Base-by-base conservation (phyloP, 2,329 filamentous ascomycete genomes). In the Botrytis porri region DNA sequence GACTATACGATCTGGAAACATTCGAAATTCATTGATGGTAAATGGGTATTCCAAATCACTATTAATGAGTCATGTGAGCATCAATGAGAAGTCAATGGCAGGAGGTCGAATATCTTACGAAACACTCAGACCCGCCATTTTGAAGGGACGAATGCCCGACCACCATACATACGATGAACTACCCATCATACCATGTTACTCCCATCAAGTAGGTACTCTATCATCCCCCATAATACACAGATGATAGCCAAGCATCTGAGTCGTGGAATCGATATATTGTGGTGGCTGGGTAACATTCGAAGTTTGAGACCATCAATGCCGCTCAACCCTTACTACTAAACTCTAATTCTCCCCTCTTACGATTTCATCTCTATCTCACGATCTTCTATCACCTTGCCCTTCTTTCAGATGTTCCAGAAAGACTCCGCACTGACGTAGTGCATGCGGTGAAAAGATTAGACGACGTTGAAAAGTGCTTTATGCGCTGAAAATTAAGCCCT, bases 21-120 rank as follows among this genome's bases (percentile, higher is more conserved):
- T 79, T 80, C 57, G 73, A 77, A 22, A 77, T 80, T n/a, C 73
- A 75, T 71, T 80, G 72, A 78, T 54, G 29, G 22, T 7, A 22
- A 25, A 12, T 12, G 3, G 8, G 37, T 29, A 39, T 18, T 29
- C n/a, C 32, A 35, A n/a, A 25, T 63, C n/a, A 43, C 39, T 29
- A 4, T 66, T 9, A 37, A 51, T 16, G n/a, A 57, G n/a, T 12
- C 32, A 29, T 67, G 20, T 20, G 16, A 4, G 54, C 2, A 29
- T 37, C 4, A 29, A 54, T 7, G 16, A 22, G 22, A 43, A 14
- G 39, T 16, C 32, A 66, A n/a, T 54, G 14, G 14, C 14, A 66
- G 64, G 45, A n/a, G 45, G 35, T 25, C 25, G 25, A 5, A 45
- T 29, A 14, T 67, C 25, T 20, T 12, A 41, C 64, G 16, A n/a